A percentile compares a stretch with the other conserved stretches of the same genome.
phyloP scores from a whole-genome alignment of 2,329 filamentous ascomycete genomes.

The Myriosclerotinia duriaeana region DNA sequence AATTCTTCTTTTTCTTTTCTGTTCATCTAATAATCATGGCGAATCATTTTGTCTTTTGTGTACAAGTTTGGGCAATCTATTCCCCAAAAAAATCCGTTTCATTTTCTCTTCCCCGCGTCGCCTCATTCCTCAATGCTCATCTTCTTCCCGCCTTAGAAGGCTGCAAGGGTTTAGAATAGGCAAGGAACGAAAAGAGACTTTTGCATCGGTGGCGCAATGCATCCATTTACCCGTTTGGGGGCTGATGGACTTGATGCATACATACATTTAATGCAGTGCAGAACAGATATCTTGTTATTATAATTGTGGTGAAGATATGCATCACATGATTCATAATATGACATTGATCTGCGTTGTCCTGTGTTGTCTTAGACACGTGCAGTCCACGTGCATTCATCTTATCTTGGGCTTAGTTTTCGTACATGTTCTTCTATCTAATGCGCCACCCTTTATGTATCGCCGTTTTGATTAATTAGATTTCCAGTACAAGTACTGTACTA shows the following conservation, averaged over 20 bases:
- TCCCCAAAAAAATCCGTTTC: background rate
- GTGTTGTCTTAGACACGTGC: conserved; percentile 5
- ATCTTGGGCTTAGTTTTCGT: conserved; percentile 5
- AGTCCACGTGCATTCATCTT: conserved; percentile 9
- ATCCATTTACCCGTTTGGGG: conserved; percentile 3
- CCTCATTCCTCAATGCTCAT: conserved; percentile 1
- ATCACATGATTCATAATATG: conserved; percentile 10
- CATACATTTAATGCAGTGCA: background rate
- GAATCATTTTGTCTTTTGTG: background rate
- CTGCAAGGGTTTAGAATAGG: conserved; percentile 6
- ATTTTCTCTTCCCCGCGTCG: conserved; percentile 5
- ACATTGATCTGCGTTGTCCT: conserved; percentile 3
- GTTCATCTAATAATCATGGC: background rate
- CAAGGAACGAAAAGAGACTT: background rate
- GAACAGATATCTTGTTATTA: background rate
- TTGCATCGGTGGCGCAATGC: background rate
- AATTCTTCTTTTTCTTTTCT: background rate
- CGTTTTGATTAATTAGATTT: background rate
- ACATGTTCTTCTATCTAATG: background rate
- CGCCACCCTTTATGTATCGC: background rate
- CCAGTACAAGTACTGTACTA: too few species aligned
- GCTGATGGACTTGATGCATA: conserved; percentile 7
- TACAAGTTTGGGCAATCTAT: conserved; percentile 5
- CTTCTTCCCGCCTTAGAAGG: conserved; percentile 13
- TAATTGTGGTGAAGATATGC: background rate